A percentile compares a stretch with the other conserved stretches of the same genome.
phyloP scores from a whole-genome alignment of 176 grass and related monocot species.

The Urochloa ruziziensis region DNA sequence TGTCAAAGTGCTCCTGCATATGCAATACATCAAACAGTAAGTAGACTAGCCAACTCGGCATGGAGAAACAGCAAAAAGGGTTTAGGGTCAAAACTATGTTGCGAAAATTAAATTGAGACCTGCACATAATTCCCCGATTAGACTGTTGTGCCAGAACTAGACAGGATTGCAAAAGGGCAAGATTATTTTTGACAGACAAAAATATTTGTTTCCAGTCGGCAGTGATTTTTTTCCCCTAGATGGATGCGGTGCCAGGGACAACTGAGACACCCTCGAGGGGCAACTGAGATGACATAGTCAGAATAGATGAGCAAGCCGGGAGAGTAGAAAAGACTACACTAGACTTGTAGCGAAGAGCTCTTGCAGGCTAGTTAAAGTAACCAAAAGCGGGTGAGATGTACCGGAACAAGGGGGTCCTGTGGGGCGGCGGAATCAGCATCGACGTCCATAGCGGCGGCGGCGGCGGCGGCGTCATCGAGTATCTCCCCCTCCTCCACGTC shows the following conservation, averaged over 20 bases:
- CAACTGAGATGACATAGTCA: neutral
- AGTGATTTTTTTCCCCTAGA: neutral
- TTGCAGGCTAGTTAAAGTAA: neutral
- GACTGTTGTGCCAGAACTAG: neutral
- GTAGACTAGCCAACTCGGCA: neutral
- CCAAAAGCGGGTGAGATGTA: conserved; percentile 37
- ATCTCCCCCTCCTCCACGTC: conserved; percentile 96
- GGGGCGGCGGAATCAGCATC: conserved; percentile 23
- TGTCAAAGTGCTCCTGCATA: conserved; percentile 8
- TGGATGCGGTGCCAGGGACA: neutral
- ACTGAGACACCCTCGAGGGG: neutral
- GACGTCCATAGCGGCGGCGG: conserved; percentile 28
- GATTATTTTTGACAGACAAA: neutral
- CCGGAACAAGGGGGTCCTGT: conserved; percentile 38
- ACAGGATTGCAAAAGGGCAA: neutral
- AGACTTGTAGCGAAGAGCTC: neutral
- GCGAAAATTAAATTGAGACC: neutral
- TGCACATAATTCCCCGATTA: conserved; percentile 12
- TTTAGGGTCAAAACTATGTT: neutral
- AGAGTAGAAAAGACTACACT: neutral
- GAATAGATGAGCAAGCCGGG: neutral
- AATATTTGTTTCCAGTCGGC: neutral
- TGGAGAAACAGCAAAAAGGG: neutral
- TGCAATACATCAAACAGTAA: neutral
- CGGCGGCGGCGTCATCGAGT: conserved; percentile 41